Evolutionary conservation across 1,284 basidiomycete species (phyloP).

Genomic region (Austroboletus novae-zelandiae): DNA sequence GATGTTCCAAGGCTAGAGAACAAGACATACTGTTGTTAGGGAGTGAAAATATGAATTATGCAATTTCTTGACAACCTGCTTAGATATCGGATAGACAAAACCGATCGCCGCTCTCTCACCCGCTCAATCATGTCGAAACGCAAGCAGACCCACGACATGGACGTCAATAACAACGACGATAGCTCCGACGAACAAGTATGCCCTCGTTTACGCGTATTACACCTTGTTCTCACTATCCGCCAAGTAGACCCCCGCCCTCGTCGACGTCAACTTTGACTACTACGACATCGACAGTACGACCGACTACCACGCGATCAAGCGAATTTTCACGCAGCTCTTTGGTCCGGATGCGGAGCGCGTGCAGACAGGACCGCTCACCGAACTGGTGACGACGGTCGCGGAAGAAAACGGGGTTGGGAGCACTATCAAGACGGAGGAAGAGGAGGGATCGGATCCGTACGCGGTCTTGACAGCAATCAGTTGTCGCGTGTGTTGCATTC

Average conservation of each 20-base stretch:
- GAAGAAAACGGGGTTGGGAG: slow-evolving; percentile 63
- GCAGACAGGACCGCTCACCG: slow-evolving; percentile 69
- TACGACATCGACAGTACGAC: slow-evolving; percentile 80
- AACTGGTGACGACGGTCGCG: slow-evolving; percentile 73
- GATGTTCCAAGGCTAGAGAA: too few relatives aligned
- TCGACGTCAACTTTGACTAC: slow-evolving; percentile 92
- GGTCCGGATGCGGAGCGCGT: slow-evolving; percentile 76
- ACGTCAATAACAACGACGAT: slow-evolving; percentile 10
- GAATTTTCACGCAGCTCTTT: slow-evolving; percentile 78
- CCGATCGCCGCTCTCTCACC: too few relatives aligned
- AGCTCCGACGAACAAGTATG: slow-evolving; percentile 19
- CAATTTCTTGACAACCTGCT: too few relatives aligned
- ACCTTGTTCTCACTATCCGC: not conserved
- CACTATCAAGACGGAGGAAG: slow-evolving; percentile 89
- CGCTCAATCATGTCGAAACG: slow-evolving; percentile 26
- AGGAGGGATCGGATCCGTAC: slow-evolving; percentile 79
- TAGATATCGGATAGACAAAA: too few relatives aligned
- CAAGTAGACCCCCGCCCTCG: slow-evolving; percentile 32
- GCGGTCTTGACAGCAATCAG: slow-evolving; percentile 83
- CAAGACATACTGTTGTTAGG: too few relatives aligned
- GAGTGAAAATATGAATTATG: too few relatives aligned
- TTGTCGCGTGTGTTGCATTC: slow-evolving; percentile 56
- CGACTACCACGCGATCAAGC: slow-evolving; percentile 86
- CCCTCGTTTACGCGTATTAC: not conserved
- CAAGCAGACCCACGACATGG: slow-evolving; percentile 19